These are phyloP conservation scores for Elymus sibiricus DNA, from an alignment of 176 grass and related monocot genomes.

Conservation along the genomic window DNA sequence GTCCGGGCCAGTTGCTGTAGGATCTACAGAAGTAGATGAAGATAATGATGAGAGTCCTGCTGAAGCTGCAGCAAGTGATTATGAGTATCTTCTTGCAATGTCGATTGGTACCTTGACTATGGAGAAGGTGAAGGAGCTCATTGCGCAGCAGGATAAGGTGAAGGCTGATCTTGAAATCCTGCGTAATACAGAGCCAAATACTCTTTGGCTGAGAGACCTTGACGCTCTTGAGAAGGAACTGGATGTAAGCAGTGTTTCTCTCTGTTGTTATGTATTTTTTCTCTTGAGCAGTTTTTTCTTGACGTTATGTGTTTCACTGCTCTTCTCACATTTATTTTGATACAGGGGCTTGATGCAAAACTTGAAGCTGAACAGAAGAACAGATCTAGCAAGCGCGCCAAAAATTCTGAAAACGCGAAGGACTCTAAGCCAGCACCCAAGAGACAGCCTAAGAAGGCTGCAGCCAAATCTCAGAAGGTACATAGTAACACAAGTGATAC, in stretches of 20 bases:
- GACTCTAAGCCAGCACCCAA: slow-evolving; percentile 15
- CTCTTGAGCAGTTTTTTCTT: neutral
- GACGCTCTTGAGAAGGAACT: slow-evolving; percentile 74
- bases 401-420: neutral
- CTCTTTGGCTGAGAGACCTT: slow-evolving; percentile 80
- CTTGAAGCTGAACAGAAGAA: slow-evolving; percentile 15
- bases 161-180: slow-evolving; percentile 45
- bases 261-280: no score
- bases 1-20: slow-evolving; percentile 48
- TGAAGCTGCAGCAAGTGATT: slow-evolving; percentile 44
- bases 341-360: slow-evolving; percentile 44
- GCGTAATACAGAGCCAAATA: slow-evolving; percentile 29
- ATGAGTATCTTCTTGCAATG: slow-evolving; percentile 92
- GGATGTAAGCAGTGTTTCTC: slow-evolving; percentile 49
- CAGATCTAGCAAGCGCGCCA: neutral
- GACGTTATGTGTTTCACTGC: neutral
- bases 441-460: slow-evolving; percentile 48
- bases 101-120: slow-evolving; percentile 76
- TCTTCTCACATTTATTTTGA: neutral
- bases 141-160: slow-evolving; percentile 46
- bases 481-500: neutral
- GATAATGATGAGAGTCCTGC: slow-evolving; percentile 44
- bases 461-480: slow-evolving; percentile 23
- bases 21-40: slow-evolving; percentile 44
- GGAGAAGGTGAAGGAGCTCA: slow-evolving; percentile 65